Percentiles rank a stretch among this genome's conserved stretches.
phyloP scores from a whole-genome alignment of 179 eudicot genomes.

The Silene coronaria region DNA sequence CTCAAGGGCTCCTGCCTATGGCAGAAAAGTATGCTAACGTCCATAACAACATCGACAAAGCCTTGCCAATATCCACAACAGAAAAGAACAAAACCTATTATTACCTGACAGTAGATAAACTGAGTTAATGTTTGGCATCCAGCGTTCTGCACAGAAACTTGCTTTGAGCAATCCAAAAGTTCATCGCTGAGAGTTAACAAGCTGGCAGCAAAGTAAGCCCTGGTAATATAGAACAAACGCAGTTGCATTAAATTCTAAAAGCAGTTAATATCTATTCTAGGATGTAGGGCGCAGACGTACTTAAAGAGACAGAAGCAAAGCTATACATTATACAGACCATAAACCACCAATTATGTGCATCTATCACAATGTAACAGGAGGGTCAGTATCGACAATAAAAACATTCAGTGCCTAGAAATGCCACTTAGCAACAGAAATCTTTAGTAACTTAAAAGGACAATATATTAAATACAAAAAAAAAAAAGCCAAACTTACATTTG shows the following conservation, averaged over 20 bases:
- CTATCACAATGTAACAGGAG: background rate
- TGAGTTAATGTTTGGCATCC: constrained; percentile 72
- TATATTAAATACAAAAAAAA: background rate
- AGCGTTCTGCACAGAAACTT: constrained; percentile 44
- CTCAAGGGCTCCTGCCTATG: too few relatives aligned
- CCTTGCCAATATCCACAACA: background rate
- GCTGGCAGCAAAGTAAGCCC: constrained; percentile 79
- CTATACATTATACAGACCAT: background rate
- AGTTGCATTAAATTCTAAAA: background rate
- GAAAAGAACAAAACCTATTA: constrained; percentile 2
- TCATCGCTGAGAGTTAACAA: constrained; percentile 63
- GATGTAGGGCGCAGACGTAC: background rate
- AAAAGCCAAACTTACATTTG: constrained; percentile 56
- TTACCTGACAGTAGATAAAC: constrained; percentile 75
- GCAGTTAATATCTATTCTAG: background rate
- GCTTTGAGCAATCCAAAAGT: constrained; percentile 65
- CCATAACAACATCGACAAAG: too few relatives aligned
- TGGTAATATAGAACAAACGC: constrained; percentile 29
- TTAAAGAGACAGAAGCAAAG: background rate
- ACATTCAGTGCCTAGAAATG: background rate
- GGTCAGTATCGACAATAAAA: background rate
- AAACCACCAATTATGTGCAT: background rate
- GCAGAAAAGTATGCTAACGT: background rate
- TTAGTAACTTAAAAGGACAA: background rate
- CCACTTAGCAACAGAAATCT: background rate